Evolutionary conservation across 169 alveolate species (phyloP).

Genomic region (Cryptosporidium muris): DNA sequence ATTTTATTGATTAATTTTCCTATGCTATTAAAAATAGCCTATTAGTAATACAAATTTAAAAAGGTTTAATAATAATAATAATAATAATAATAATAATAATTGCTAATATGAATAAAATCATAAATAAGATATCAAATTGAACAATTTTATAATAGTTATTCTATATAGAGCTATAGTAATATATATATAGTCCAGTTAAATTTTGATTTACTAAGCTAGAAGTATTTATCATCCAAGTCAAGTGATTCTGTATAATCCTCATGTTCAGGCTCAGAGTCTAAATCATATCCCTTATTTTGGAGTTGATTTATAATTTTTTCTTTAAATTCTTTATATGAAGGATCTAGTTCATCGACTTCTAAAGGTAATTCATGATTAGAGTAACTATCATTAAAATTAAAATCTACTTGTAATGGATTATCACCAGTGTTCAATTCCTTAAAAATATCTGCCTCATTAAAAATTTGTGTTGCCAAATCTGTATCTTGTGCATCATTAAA

Average conservation of each 20-base stretch:
- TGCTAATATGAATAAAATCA: too few relatives aligned
- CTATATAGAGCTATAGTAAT: too few relatives aligned
- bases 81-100: too few relatives aligned
- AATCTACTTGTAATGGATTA: background rate
- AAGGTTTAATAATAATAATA: too few relatives aligned
- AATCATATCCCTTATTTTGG: slow-evolving; percentile 7
- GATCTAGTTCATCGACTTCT: background rate
- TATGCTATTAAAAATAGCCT: too few relatives aligned
- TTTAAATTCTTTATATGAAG: slow-evolving; percentile 52
- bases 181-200: too few relatives aligned
- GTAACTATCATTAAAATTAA: background rate
- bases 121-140: background rate
- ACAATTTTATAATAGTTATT: background rate
- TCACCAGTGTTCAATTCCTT: slow-evolving; percentile 27
- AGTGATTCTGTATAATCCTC: background rate
- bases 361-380: too few relatives aligned
- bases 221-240: too few relatives aligned
- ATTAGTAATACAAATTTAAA: too few relatives aligned
- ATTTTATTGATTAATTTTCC: too few relatives aligned
- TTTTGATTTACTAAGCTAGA: too few relatives aligned
- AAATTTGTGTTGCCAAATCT: background rate
- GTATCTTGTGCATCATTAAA: slow-evolving; percentile 10
- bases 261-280: slow-evolving; percentile 17
- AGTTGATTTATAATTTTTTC: slow-evolving; percentile 24
- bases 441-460: slow-evolving; percentile 40